Conservation (phyloP, 2,329 filamentous ascomycete species). For the Colletotrichum destructivum region DNA sequence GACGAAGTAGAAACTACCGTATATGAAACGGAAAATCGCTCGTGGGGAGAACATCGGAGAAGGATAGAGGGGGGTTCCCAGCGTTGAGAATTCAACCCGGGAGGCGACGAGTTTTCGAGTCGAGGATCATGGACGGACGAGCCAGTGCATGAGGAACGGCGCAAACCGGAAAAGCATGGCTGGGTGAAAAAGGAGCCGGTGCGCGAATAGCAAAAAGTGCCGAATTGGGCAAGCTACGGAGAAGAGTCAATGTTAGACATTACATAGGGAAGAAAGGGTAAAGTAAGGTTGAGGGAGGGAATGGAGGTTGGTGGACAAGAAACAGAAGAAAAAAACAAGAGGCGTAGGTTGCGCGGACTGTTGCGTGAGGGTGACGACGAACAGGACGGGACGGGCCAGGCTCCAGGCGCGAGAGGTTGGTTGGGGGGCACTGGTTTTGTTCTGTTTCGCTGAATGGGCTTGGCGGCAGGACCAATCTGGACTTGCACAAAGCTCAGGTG, state of each 20-base stretch:
- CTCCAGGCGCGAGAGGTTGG: constrained; percentile 30
- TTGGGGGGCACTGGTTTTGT: constrained; percentile 30
- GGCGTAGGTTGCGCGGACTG: constrained; percentile 27
- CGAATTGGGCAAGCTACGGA: constrained; percentile 15
- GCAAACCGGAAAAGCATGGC: constrained; percentile 44
- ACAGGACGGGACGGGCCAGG: constrained; percentile 4
- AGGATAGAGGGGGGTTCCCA: constrained; percentile 29
- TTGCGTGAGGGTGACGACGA: constrained; percentile 36
- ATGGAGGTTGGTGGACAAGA: constrained; percentile 28
- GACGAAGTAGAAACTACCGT: constrained; percentile 82
- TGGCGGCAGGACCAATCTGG: constrained; percentile 2
- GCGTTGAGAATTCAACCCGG: constrained; percentile 42
- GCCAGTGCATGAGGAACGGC: constrained; percentile 45
- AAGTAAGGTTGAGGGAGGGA: constrained; percentile 9
- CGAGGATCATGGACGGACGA: constrained; percentile 36
- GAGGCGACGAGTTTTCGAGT: constrained; percentile 42
- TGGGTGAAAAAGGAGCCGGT: constrained; percentile 32
- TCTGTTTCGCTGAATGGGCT: constrained; percentile 25
- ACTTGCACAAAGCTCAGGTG: constrained; percentile 33
- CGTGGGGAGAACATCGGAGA: constrained; percentile 58
- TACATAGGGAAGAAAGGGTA: constrained; percentile 33
- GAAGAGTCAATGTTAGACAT: constrained; percentile 30
- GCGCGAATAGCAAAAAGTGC: constrained; percentile 8
- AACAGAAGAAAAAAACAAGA: constrained; percentile 12
- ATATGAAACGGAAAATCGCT: constrained; percentile 83